Evolutionary conservation across 495 filamentous ascomycete species (phyloP).

Genomic region (Tuber magnatum): DNA sequence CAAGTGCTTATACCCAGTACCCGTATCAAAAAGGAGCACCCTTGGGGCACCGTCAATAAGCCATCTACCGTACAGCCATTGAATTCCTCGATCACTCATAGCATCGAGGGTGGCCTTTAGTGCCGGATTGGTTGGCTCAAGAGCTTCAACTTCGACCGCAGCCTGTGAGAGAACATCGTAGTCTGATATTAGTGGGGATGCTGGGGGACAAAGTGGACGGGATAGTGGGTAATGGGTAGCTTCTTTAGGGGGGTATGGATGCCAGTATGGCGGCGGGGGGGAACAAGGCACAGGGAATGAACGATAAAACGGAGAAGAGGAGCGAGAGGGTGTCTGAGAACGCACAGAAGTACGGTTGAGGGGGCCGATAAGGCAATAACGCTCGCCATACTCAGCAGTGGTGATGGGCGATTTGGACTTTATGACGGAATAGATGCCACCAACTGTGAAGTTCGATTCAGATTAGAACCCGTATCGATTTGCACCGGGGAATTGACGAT

Average conservation of each 20-base stretch:
- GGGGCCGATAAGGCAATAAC: slow-evolving; percentile 91
- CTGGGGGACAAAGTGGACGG: slow-evolving; percentile 7
- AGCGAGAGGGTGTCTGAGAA: slow-evolving; percentile 21
- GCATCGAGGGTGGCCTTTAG: slow-evolving; percentile 73
- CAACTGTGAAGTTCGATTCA: slow-evolving; percentile 53
- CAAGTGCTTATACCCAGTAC: slow-evolving; percentile 80
- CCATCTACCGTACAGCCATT: slow-evolving; percentile 90
- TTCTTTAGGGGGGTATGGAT: slow-evolving; percentile 14
- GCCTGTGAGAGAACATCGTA: slow-evolving; percentile 50
- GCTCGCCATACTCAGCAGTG: slow-evolving; percentile 94
- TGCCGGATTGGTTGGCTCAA: slow-evolving; percentile 73
- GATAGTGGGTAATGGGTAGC: slow-evolving; percentile 7
- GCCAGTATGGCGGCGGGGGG: slow-evolving; percentile 6
- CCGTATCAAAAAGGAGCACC: slow-evolving; percentile 89
- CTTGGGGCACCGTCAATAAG: slow-evolving; percentile 92
- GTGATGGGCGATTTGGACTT: slow-evolving; percentile 98
- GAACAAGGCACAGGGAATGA: slow-evolving; percentile 11
- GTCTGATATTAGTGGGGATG: slow-evolving; percentile 30
- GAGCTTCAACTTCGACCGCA: slow-evolving; percentile 88
- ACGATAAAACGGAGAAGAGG: slow-evolving; percentile 6
- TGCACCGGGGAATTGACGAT: slow-evolving; percentile 6
- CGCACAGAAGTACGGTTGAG: slow-evolving; percentile 81
- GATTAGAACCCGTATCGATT: slow-evolving; percentile 1
- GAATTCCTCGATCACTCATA: slow-evolving; percentile 86
- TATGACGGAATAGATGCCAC: slow-evolving; percentile 96